Evolutionary conservation across 202 grass and related monocot species (phyloP).

Genomic region (Musa balbisiana): DNA sequence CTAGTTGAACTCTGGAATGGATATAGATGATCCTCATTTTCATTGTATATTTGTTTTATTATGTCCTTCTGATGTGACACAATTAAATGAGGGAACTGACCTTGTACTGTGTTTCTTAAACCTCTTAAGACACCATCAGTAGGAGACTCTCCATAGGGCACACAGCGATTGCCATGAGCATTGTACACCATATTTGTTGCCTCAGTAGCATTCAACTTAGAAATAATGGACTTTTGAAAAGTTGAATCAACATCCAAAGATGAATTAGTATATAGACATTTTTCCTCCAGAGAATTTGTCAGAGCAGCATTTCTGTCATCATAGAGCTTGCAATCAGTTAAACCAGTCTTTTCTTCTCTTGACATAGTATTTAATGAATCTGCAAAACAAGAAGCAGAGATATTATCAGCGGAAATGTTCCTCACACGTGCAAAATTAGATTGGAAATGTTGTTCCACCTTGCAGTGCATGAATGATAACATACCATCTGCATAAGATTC

Average conservation of each 20-base stretch:
- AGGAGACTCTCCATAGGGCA: slow-evolving; percentile 37
- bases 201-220: slow-evolving; percentile 24
- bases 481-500: slow-evolving; percentile 34
- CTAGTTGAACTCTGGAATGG: slow-evolving; percentile 33
- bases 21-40: slow-evolving; percentile 25
- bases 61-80: slow-evolving; percentile 16
- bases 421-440: slow-evolving; percentile 7
- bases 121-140: background rate
- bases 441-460: background rate
- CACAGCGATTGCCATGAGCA: slow-evolving; percentile 35
- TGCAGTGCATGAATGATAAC: slow-evolving; percentile 10
- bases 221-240: slow-evolving; percentile 29
- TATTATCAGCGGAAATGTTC: slow-evolving; percentile 2
- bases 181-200: slow-evolving; percentile 36
- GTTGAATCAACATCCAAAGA: slow-evolving; percentile 20
- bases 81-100: slow-evolving; percentile 15
- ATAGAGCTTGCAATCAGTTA: slow-evolving; percentile 35
- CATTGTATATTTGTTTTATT: slow-evolving; percentile 35
- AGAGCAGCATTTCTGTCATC: slow-evolving; percentile 17
- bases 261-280: slow-evolving; percentile 29
- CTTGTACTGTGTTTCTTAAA: slow-evolving; percentile 5
- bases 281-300: slow-evolving; percentile 28
- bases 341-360: slow-evolving; percentile 35
- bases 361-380: slow-evolving; percentile 31
- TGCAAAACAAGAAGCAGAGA: slow-evolving; percentile 24